A percentile compares a stretch with the other conserved stretches of the same genome.
Evolutionary conservation across 306 rosid species (phyloP).

Genomic region (Sicyos baderoa): DNA sequence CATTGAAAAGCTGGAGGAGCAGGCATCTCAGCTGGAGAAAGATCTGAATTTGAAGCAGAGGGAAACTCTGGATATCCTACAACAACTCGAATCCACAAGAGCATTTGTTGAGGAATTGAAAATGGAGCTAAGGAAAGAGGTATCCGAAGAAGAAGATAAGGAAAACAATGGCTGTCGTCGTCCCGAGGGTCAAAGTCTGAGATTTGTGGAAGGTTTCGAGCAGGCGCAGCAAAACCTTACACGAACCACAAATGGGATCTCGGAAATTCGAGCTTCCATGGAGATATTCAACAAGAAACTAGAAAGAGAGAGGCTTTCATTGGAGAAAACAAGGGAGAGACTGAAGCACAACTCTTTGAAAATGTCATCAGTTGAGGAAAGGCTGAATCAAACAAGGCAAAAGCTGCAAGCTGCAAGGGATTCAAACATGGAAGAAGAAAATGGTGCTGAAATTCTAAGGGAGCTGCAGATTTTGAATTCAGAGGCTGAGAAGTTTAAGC

Average conservation of each 20-base stretch:
- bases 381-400: conserved; percentile 54
- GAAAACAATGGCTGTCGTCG: conserved; percentile 39
- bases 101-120: conserved; percentile 36
- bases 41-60: conserved; percentile 42
- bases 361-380: conserved; percentile 62
- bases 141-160: conserved; percentile 31
- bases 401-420: conserved; percentile 53
- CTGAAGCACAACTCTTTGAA: conserved; percentile 51
- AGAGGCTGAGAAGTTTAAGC: conserved; percentile 68
- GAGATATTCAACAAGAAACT: conserved; percentile 56
- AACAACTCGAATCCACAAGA: conserved; percentile 42
- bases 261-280: conserved; percentile 66
- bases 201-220: conserved; percentile 50
- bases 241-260: conserved; percentile 65
- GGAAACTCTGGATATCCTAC: conserved; percentile 43
- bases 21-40: conserved; percentile 38
- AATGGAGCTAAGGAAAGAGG: conserved; percentile 34
- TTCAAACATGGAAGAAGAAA: conserved; percentile 35
- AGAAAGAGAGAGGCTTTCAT: conserved; percentile 58
- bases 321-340: conserved; percentile 70
- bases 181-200: neutral
- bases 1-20: conserved; percentile 33
- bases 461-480: conserved; percentile 60
- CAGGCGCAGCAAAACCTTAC: conserved; percentile 70
- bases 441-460: conserved; percentile 41